Evolutionary conservation across 2,329 filamentous ascomycete species (phyloP).

Genomic region (Epichloe hybrida): DNA sequence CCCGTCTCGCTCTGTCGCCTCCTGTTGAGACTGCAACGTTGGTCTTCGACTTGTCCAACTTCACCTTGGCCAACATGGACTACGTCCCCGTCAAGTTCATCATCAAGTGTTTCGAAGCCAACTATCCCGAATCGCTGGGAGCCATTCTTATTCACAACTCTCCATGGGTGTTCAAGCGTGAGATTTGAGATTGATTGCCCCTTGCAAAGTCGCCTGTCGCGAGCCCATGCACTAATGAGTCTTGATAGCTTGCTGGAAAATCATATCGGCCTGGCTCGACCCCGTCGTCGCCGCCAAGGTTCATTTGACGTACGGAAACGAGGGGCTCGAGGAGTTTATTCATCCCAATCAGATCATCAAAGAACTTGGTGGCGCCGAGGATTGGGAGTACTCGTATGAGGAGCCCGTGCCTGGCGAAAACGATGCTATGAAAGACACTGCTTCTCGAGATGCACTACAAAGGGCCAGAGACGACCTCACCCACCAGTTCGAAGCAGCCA

Average conservation of each 20-base stretch:
- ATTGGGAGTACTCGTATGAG: conserved; percentile 51
- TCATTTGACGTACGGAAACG: conserved; percentile 49
- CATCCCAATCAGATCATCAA: conserved; percentile 48
- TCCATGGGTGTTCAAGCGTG: conserved; percentile 52
- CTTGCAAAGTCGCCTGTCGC: no score
- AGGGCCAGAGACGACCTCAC: conserved; percentile 38
- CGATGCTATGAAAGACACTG: conserved; percentile 30
- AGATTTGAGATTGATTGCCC: background rate
- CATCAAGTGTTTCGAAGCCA: conserved; percentile 67
- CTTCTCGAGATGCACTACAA: conserved; percentile 33
- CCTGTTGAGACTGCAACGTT: conserved; percentile 21
- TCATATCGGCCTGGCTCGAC: conserved; percentile 65
- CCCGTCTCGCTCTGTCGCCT: conserved; percentile 6
- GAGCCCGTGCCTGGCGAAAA: conserved; percentile 50
- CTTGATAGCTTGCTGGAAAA: conserved; percentile 31
- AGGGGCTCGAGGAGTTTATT: conserved; percentile 51
- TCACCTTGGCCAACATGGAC: conserved; percentile 62
- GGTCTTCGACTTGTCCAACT: conserved; percentile 60
- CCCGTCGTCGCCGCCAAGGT: conserved; percentile 62
- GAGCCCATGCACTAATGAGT: background rate
- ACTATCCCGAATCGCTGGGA: conserved; percentile 62
- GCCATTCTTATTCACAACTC: conserved; percentile 61
- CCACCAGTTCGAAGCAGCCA: conserved; percentile 42
- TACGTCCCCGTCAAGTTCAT: conserved; percentile 67
- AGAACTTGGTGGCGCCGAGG: conserved; percentile 43